phyloP scores from a whole-genome alignment of 768 basidiomycete species.

The Mycena chlorophos region DNA sequence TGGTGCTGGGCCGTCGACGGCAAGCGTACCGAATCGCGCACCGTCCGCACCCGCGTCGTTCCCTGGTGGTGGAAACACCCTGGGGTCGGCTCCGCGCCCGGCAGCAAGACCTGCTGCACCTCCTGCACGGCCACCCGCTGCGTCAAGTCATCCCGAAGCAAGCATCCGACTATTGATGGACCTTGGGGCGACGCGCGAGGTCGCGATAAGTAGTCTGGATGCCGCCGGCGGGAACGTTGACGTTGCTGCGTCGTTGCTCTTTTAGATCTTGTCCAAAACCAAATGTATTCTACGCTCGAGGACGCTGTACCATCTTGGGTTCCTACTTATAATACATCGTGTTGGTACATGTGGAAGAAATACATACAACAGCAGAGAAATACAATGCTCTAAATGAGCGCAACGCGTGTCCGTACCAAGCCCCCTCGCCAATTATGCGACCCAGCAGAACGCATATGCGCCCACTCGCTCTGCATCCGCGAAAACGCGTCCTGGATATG shows the following conservation, averaged over 20 bases:
- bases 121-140: constrained; percentile 26
- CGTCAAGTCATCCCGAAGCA: constrained; percentile 52
- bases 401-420: constrained; percentile 74
- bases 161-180: constrained; percentile 66
- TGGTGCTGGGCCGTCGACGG: constrained; percentile 23
- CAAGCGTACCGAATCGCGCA: constrained; percentile 23
- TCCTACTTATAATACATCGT: too few species aligned
- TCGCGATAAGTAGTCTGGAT: constrained; percentile 74
- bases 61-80: constrained; percentile 67
- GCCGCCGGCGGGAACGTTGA: constrained; percentile 87
- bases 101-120: constrained; percentile 24
- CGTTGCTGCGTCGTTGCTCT: constrained; percentile 83
- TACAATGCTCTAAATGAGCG: constrained; percentile 56
- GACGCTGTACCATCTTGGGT: too few species aligned
- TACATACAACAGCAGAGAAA: too few species aligned
- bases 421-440: constrained; percentile 91
- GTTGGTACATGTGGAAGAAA: too few species aligned
- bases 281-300: too few species aligned
- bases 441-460: constrained; percentile 77
- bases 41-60: constrained; percentile 40
- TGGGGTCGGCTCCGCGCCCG: constrained; percentile 48
- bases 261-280: constrained; percentile 45
- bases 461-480: constrained; percentile 86
- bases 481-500: constrained; percentile 92
- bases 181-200: constrained; percentile 74